Evolutionary conservation across 2,329 filamentous ascomycete genomes (phyloP), one percentile per base, ranked within the genome.

Genomic region (Didymella exigua): DNA sequence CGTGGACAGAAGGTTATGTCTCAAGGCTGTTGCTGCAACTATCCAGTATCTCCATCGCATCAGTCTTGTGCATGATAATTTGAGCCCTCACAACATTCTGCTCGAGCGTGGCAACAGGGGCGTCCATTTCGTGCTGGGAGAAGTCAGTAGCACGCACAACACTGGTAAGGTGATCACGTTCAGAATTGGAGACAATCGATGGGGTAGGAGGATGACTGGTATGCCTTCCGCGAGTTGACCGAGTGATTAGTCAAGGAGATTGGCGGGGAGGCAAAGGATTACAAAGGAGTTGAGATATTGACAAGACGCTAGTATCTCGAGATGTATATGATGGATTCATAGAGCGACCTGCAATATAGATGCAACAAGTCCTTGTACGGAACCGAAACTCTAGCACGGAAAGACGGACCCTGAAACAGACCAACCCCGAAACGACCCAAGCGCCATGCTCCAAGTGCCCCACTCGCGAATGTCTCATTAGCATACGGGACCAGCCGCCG

Each of bases 401-500:
- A 36, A 24, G 11, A 19, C 43, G 50, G 43, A 29, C 5, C 9
- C 27, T 41, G 50, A 54, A 54, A 48, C 50, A 30, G 18, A 31
- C 16, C 37, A 54, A 16, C 1, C 38, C 43, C 21, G n/a, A 13
- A 23, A 19, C 14, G 18, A 31, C 10, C 11, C 19, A 41, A 47
- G 49, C 49, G 42, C 29, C 42, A 14, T 43, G 50, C 30, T 26
- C 46, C 19, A 13, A 31, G 18, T 53, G 44, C 50, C 50, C 30
- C 16, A 29, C 16, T 33, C 26, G 23, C 31, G 31, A 37, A 54
- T 26, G 10, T 30, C 14, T 31, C 36, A 33, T 26, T 34, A 33
- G 31, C 26, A 21, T 16, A 36, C 45, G 51, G 51, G 45, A 49
- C 51, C 38, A 19, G 29, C 51, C 51, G 51, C 4, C 45, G 45